phyloP scores from a whole-genome alignment of 1,284 basidiomycete genomes.

The Cryptococcus wingfieldii region DNA sequence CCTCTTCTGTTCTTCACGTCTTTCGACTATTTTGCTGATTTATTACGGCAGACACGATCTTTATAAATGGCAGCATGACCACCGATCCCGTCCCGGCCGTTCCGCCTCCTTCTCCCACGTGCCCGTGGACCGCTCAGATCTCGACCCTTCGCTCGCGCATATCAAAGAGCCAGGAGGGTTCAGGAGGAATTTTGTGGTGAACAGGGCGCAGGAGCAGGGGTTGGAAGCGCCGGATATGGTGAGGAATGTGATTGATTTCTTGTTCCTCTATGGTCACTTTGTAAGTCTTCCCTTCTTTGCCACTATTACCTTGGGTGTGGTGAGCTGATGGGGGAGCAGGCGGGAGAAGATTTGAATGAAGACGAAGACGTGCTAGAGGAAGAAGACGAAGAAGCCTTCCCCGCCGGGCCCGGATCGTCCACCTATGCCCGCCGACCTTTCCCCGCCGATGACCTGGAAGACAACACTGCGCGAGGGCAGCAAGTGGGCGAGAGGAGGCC shows the following conservation, averaged over 20 bases:
- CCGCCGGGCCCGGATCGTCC: conserved; percentile 31
- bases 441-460: conserved; percentile 2
- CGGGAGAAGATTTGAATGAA: conserved; percentile 90
- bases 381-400: conserved; percentile 25
- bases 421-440: conserved; percentile 39
- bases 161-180: conserved; percentile 93
- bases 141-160: conserved; percentile 73
- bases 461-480: not conserved
- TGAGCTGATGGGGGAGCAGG: conserved; percentile 53
- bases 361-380: conserved; percentile 63
- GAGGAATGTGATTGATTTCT: conserved; percentile 86
- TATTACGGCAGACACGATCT: conserved; percentile 67
- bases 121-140: conserved; percentile 54
- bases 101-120: conserved; percentile 66
- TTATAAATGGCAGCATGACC: conserved; percentile 86
- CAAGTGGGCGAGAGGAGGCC: conserved; percentile 38
- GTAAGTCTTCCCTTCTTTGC: conserved; percentile 54
- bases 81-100: conserved; percentile 56
- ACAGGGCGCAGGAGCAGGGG: conserved; percentile 65
- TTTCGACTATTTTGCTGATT: not conserved
- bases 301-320: not conserved
- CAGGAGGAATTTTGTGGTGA: conserved; percentile 74
- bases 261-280: conserved; percentile 89
- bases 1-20: not conserved
- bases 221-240: conserved; percentile 61